These are phyloP conservation scores for Desmodesmus armatus DNA, from an alignment of 139 green algal genomes.

Conservation along the genomic window DNA sequence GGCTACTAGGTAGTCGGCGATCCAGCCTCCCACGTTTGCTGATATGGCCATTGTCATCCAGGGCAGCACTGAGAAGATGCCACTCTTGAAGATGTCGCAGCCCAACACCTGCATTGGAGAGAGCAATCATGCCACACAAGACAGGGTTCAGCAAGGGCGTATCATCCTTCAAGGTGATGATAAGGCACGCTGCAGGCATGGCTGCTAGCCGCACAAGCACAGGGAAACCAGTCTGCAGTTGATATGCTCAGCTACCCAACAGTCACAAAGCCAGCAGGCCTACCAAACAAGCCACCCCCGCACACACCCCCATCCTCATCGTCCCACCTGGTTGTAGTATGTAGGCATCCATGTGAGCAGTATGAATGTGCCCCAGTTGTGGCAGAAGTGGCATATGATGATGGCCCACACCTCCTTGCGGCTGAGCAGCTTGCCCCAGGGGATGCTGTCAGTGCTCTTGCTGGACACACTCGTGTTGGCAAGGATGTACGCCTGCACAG, in stretches of 20 bases:
- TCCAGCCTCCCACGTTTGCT: conserved; percentile 91
- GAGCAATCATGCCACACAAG: too few relatives aligned
- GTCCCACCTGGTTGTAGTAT: conserved; percentile 92
- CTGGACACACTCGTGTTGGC: conserved; percentile 48
- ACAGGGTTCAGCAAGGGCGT: too few relatives aligned
- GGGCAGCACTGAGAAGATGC: conserved; percentile 92
- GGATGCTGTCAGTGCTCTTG: conserved; percentile 66
- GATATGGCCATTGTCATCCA: conserved; percentile 96
- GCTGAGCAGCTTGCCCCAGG: conserved; percentile 91
- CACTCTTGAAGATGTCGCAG: conserved; percentile 87
- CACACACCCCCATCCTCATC: too few relatives aligned
- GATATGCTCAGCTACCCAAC: too few relatives aligned
- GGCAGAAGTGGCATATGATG: conserved; percentile 97
- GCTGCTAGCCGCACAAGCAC: too few relatives aligned
- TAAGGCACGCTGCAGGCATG: too few relatives aligned
- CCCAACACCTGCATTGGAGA: conserved; percentile 84
- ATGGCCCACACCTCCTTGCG: conserved; percentile 95
- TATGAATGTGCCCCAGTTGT: conserved; percentile 99
- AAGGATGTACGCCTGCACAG: conserved; percentile 52
- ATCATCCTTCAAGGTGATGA: too few relatives aligned
- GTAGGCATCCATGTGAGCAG: conserved; percentile 99
- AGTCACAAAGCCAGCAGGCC: too few relatives aligned
- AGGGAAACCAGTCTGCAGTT: too few relatives aligned
- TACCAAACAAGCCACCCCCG: too few relatives aligned
- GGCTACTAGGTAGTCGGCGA: conserved; percentile 88